These are phyloP conservation scores for Pseudogymnoascus destructans DNA, from an alignment of 2,329 filamentous ascomycete species.

Conservation along the genomic window DNA sequence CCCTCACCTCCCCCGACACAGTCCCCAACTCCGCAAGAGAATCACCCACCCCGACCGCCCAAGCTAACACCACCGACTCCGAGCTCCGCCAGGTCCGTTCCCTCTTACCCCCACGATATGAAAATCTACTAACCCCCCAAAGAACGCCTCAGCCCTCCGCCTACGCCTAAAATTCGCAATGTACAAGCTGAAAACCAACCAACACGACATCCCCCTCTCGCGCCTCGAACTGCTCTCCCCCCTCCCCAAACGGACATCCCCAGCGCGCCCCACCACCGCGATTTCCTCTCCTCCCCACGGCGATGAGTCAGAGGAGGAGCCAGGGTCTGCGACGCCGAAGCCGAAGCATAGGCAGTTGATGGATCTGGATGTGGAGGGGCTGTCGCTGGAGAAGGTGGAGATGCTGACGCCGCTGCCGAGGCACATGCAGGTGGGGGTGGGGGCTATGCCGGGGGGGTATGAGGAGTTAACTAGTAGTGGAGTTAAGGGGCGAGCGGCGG, in stretches of 20 bases:
- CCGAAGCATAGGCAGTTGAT: background rate
- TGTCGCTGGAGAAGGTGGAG: background rate
- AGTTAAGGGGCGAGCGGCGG: slow-evolving; percentile 37
- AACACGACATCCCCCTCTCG: slow-evolving; percentile 51
- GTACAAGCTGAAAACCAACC: slow-evolving; percentile 65
- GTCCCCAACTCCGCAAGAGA: background rate
- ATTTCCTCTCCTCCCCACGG: background rate
- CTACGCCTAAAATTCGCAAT: slow-evolving; percentile 57
- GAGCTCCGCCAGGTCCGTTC: background rate
- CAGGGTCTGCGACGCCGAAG: background rate
- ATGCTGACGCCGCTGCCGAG: background rate
- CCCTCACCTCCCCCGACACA: background rate
- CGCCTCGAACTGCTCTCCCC: slow-evolving; percentile 35
- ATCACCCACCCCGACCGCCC: background rate
- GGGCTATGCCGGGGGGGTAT: slow-evolving; percentile 16
- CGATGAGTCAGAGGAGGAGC: slow-evolving; percentile 3
- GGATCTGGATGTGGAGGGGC: background rate
- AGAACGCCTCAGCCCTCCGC: slow-evolving; percentile 53
- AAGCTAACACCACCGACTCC: background rate
- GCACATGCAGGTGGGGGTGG: slow-evolving; percentile 10
- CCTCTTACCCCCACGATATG: too few relatives aligned
- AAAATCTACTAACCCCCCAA: too few relatives aligned
- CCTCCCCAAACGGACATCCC: slow-evolving; percentile 14
- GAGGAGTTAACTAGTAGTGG: slow-evolving; percentile 33
- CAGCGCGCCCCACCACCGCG: background rate